These are phyloP conservation scores for Allium fistulosum DNA, from an alignment of 106 monocot species.

Conservation along the genomic window DNA sequence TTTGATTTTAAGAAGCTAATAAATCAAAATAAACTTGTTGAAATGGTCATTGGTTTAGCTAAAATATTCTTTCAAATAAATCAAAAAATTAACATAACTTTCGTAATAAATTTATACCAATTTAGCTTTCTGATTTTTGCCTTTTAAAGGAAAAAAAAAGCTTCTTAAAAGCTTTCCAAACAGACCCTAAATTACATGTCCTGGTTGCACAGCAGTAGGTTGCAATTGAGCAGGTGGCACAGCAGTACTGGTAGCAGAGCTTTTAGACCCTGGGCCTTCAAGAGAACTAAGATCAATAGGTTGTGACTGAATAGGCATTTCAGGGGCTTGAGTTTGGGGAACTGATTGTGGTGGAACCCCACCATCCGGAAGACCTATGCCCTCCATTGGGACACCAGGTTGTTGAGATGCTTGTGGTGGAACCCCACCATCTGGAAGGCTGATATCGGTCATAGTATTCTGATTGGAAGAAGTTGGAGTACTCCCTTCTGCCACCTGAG, in stretches of 20 bases:
- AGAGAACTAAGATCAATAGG: slow-evolving; percentile 88
- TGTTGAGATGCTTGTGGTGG: slow-evolving; percentile 61
- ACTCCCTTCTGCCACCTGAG: slow-evolving; percentile 19
- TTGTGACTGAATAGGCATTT: slow-evolving; percentile 31
- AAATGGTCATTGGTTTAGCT: too few species aligned
- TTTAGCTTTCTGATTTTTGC: too few species aligned
- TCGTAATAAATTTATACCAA: too few species aligned
- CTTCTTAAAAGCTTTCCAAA: too few species aligned
- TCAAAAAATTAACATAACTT: too few species aligned
- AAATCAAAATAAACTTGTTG: too few species aligned
- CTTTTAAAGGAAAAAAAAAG: not conserved
- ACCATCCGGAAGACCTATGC: slow-evolving; percentile 70
- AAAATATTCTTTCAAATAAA: too few species aligned
- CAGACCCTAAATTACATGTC: slow-evolving; percentile 32
- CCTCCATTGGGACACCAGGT: slow-evolving; percentile 21
- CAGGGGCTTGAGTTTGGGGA: slow-evolving; percentile 31
- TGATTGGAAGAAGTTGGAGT: slow-evolving; percentile 16
- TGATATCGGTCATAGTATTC: slow-evolving; percentile 36
- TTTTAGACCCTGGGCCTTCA: slow-evolving; percentile 45
- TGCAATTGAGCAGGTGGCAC: slow-evolving; percentile 23
- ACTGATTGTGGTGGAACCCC: slow-evolving; percentile 63
- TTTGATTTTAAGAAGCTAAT: too few species aligned
- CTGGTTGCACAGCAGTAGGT: slow-evolving; percentile 83
- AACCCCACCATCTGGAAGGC: slow-evolving; percentile 88
- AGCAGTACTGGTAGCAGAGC: slow-evolving; percentile 3